Evolutionary conservation across 2,329 filamentous ascomycete species (phyloP), one percentile per base, ranked within the genome.

Genomic region (Pseudogymnoascus sp.): DNA sequence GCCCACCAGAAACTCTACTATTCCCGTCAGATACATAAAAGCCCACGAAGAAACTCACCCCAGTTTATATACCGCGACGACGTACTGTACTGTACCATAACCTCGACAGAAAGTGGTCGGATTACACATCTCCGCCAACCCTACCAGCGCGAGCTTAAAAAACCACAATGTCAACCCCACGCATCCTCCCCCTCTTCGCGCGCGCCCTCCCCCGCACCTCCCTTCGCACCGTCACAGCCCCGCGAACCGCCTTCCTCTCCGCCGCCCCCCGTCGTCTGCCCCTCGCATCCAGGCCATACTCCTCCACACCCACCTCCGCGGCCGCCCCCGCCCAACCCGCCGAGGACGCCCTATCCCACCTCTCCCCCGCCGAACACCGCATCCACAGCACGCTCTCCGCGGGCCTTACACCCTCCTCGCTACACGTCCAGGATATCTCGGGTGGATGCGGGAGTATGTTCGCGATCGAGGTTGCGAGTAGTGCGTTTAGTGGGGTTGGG

Each of bases 381-480:
- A 31, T 50, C 16, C 28, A 41, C 14, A 28, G 4, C n/a, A 28
- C 38, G 6, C 37, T 61, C 19, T 31, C 38, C 2, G 12, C 12
- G 16, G 40, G 43, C 11, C 31, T 60, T 2, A 10, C 16, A 3
- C 56, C 56, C 4, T 33, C 28, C 1, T 75, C 81, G 64, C 75
- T 86, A 26, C 75, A 86, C 74, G 89, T 95, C 8, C 87, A 89
- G 73, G 90, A 96, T 76, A 85, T 95, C 61, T 91, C 88, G 24
- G 90, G 91, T 64, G 90, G 90, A 31, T 96, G 90, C 76, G 90
- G 90, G 8, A 90, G 87, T 72, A 95, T 95, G 91, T 95, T 95
- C 77, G 88, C 86, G 63, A 88, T 96, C 68, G 88, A 93, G 70
- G 86, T 95, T 67, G 82, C 86, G 59, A 90, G 88, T 6, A 81